These are phyloP conservation scores for Wallacemonas sp. DNA, from an alignment of 208 protist genomes.

Conservation along the genomic window DNA sequence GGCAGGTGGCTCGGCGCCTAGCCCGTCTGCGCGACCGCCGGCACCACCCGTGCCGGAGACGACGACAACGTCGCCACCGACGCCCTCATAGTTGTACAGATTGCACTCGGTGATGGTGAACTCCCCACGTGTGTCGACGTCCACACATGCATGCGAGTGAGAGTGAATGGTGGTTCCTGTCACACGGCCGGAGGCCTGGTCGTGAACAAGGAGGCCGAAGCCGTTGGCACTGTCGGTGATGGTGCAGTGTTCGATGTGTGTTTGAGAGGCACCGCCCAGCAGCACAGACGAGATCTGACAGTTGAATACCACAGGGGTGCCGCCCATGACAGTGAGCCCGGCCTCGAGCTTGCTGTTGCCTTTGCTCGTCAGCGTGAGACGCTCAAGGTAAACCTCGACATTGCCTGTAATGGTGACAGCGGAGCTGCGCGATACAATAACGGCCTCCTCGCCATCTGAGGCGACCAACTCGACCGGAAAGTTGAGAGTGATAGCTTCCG, in stretches of 20 bases:
- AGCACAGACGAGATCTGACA: conserved; percentile 71
- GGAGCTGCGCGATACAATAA: conserved; percentile 58
- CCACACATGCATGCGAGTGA: conserved; percentile 50
- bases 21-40: conserved; percentile 5
- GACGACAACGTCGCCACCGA: conserved; percentile 47
- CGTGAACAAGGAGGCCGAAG: conserved; percentile 62
- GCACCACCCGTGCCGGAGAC: conserved; percentile 20
- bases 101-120: conserved; percentile 53
- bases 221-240: conserved; percentile 73
- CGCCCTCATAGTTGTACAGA: conserved; percentile 51
- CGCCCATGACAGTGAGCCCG: conserved; percentile 51
- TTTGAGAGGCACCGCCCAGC: conserved; percentile 46
- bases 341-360: conserved; percentile 52
- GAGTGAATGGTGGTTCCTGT: conserved; percentile 50
- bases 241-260: conserved; percentile 54
- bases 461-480: conserved; percentile 83
- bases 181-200: conserved; percentile 50
- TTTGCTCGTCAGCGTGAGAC: conserved; percentile 54
- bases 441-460: conserved; percentile 79
- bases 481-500: conserved; percentile 61
- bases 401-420: conserved; percentile 67
- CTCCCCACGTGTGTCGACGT: conserved; percentile 77
- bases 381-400: conserved; percentile 69
- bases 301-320: conserved; percentile 48
- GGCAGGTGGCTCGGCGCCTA: conserved; percentile 22